phyloP scores from a whole-genome alignment of 176 grass and related monocot species.

The Phragmites australis region DNA sequence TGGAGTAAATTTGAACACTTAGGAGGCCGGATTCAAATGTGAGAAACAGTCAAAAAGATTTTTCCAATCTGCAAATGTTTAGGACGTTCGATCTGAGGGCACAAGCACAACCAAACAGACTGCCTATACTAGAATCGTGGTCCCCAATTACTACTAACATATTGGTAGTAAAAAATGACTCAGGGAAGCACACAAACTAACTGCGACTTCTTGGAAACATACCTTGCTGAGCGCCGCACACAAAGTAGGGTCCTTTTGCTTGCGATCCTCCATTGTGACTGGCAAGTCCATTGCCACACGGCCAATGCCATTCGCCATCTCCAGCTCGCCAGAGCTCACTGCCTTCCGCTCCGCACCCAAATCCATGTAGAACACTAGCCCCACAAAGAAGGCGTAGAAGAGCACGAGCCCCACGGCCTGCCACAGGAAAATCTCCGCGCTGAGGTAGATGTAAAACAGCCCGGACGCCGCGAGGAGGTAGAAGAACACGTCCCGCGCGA shows the following conservation, averaged over 20 bases:
- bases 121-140: too few relatives aligned
- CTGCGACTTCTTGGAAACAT: not conserved
- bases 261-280: conserved; percentile 22
- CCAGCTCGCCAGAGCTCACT: conserved; percentile 20
- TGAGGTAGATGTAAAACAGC: conserved; percentile 83
- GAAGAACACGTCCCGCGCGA: conserved; percentile 83
- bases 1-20: too few relatives aligned
- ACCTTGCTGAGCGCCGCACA: conserved; percentile 57
- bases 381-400: conserved; percentile 87
- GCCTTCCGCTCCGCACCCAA: conserved; percentile 40
- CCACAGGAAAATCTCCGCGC: conserved; percentile 93
- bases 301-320: conserved; percentile 39
- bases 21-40: too few relatives aligned
- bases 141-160: not conserved
- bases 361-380: conserved; percentile 89
- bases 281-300: conserved; percentile 33
- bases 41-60: too few relatives aligned
- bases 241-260: not conserved
- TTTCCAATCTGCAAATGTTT: too few relatives aligned
- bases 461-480: conserved; percentile 69
- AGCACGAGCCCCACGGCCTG: conserved; percentile 74
- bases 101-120: too few relatives aligned
- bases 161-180: not conserved
- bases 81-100: not conserved
- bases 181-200: not conserved